phyloP scores from a whole-genome alignment of 2,329 filamentous ascomycete species.

The Leptodontidium sp. region DNA sequence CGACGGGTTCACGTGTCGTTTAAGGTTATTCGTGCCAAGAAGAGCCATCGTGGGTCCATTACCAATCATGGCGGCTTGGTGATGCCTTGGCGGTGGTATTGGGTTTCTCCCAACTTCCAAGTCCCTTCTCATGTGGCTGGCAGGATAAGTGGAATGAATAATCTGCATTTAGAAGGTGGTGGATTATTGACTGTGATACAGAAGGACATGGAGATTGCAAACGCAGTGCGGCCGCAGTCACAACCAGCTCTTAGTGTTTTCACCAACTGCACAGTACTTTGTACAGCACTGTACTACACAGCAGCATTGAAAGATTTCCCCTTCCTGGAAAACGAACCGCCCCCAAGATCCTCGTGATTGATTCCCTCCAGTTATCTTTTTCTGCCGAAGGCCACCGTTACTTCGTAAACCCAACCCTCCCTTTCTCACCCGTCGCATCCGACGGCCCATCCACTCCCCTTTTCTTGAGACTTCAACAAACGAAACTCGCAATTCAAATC shows the following conservation, averaged over 20 bases:
- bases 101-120: background rate
- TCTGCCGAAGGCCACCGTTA: background rate
- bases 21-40: slow-evolving; percentile 9
- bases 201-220: too few species aligned
- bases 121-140: background rate
- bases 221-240: too few species aligned
- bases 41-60: background rate
- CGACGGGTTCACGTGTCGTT: background rate
- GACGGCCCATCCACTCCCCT: background rate
- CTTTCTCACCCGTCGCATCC: background rate
- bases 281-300: background rate
- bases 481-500: background rate
- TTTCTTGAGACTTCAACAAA: background rate
- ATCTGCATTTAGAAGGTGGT: background rate
- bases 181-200: background rate
- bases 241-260: too few species aligned
- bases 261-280: too few species aligned
- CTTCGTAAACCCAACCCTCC: background rate
- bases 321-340: background rate
- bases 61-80: slow-evolving; percentile 3
- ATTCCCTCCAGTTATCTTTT: too few species aligned
- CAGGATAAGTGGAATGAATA: background rate
- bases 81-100: background rate
- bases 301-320: background rate
- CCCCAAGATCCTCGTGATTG: too few species aligned